Evolutionary conservation across 2,329 filamentous ascomycete species (phyloP).

Genomic region (Pyricularia sp.): DNA sequence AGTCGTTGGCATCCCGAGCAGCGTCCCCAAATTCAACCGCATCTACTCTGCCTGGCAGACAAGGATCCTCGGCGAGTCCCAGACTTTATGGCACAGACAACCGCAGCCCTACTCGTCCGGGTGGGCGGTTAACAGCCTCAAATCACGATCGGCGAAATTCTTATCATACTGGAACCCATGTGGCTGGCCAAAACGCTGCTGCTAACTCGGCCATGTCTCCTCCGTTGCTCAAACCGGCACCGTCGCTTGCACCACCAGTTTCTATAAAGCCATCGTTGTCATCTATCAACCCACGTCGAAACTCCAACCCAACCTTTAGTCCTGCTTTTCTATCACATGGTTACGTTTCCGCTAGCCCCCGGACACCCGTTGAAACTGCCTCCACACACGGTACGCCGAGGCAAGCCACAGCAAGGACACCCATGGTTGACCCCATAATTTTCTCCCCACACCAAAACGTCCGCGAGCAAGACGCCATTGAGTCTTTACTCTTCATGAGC

Average conservation of each 20-base stretch:
- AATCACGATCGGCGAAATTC: slow-evolving; percentile 1
- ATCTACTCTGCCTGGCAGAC: slow-evolving; percentile 38
- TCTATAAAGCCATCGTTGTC: slow-evolving; percentile 37
- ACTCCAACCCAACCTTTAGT: slow-evolving; percentile 34
- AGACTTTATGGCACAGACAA: slow-evolving; percentile 20
- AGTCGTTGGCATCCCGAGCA: slow-evolving; percentile 57
- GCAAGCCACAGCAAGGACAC: slow-evolving; percentile 18
- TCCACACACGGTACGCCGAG: slow-evolving; percentile 24
- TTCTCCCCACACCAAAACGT: slow-evolving; percentile 57
- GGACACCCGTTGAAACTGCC: slow-evolving; percentile 25
- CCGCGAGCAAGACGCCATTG: slow-evolving; percentile 69
- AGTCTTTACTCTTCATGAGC: slow-evolving; percentile 70
- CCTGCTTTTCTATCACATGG: slow-evolving; percentile 37
- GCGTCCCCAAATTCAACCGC: slow-evolving; percentile 49
- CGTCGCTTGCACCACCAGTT: slow-evolving; percentile 38
- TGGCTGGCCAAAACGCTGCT: not conserved
- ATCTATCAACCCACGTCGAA: slow-evolving; percentile 29
- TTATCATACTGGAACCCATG: not conserved
- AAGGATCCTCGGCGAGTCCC: slow-evolving; percentile 42
- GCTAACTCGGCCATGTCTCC: slow-evolving; percentile 5
- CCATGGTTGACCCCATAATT: slow-evolving; percentile 38
- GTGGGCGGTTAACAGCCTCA: slow-evolving; percentile 5
- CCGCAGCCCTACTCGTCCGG: slow-evolving; percentile 11
- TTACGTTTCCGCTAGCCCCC: slow-evolving; percentile 22
- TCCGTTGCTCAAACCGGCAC: slow-evolving; percentile 23